phyloP scores from a whole-genome alignment of 768 basidiomycete genomes.

The Cytidiella melzeri region DNA sequence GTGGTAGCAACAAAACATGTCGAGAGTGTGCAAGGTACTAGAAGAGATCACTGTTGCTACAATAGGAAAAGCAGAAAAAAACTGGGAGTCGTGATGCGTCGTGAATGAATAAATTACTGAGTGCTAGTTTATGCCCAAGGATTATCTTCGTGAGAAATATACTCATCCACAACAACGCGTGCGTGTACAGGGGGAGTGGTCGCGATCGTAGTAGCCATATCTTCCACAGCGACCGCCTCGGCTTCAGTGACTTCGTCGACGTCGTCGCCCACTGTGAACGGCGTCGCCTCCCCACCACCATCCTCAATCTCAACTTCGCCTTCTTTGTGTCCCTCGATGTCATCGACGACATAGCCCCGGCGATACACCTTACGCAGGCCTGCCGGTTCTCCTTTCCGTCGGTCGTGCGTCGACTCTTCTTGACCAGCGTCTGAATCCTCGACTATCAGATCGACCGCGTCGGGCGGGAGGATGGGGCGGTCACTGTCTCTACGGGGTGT shows the following conservation, averaged over 20 bases:
- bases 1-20: no score
- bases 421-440: conserved; percentile 55
- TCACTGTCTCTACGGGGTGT: conserved; percentile 16
- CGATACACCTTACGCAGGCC: conserved; percentile 49
- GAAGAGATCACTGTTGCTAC: neutral
- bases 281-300: conserved; percentile 31
- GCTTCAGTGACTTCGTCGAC: conserved; percentile 30
- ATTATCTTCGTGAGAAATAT: conserved; percentile 42
- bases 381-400: conserved; percentile 59
- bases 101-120: no score
- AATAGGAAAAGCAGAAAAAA: neutral
- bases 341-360: conserved; percentile 34
- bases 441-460: conserved; percentile 88
- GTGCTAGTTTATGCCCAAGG: conserved; percentile 44
- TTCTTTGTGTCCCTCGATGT: conserved; percentile 27
- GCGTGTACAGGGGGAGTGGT: conserved; percentile 44
- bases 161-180: conserved; percentile 25
- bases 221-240: conserved; percentile 18
- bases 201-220: conserved; percentile 21
- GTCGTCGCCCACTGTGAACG: conserved; percentile 33
- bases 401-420: conserved; percentile 45
- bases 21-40: no score
- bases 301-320: conserved; percentile 37
- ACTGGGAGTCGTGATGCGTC: neutral
- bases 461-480: conserved; percentile 40